phyloP scores from a whole-genome alignment of 345 rosid genomes.

The Citrus hindsii region DNA sequence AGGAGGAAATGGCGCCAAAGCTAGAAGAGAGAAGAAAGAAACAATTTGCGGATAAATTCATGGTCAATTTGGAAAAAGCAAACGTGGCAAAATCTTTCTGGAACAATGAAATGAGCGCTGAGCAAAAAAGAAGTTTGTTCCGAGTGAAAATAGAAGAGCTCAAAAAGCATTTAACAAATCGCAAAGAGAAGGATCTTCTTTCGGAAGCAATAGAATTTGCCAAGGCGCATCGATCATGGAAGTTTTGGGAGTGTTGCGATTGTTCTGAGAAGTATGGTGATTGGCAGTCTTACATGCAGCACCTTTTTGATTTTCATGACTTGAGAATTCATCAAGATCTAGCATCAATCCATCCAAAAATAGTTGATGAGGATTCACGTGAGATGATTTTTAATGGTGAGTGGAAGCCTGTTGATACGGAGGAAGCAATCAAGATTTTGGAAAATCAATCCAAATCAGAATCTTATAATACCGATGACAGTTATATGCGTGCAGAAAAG shows the following conservation, averaged over 20 bases:
- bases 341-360: neutral
- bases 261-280: neutral
- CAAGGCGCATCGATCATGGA: neutral
- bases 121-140: neutral
- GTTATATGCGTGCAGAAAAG: neutral
- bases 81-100: neutral
- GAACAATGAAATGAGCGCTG: neutral
- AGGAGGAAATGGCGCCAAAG: neutral
- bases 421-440: neutral
- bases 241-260: neutral
- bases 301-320: neutral
- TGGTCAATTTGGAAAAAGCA: neutral
- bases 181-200: neutral
- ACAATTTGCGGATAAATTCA: neutral
- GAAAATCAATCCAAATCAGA: neutral
- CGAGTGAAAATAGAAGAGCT: neutral
- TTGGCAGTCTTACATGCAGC: neutral
- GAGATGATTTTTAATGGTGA: neutral
- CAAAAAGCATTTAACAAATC: neutral
- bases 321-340: neutral
- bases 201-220: neutral
- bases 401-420: neutral
- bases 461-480: neutral
- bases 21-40: neutral
- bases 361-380: neutral